Conservation (phyloP, 768 basidiomycete genomes). For the Cubamyces lactineus region DNA sequence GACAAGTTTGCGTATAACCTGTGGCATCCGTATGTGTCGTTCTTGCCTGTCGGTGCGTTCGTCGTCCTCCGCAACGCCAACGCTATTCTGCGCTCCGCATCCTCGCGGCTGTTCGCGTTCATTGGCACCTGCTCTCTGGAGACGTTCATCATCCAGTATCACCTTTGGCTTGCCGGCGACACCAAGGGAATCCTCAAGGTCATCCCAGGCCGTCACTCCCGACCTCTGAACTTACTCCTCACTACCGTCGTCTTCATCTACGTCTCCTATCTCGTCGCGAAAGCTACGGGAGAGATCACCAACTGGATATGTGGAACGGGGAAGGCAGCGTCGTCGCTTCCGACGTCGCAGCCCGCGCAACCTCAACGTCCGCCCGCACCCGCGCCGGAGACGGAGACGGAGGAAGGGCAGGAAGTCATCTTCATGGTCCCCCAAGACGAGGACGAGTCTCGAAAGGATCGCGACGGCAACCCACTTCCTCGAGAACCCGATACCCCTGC, state of each 20-base stretch:
- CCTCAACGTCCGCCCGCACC: slow-evolving; percentile 1
- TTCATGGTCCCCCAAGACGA: slow-evolving; percentile 29
- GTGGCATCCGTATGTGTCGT: slow-evolving; percentile 84
- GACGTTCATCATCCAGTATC: slow-evolving; percentile 90
- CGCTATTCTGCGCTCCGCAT: slow-evolving; percentile 66
- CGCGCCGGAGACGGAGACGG: slow-evolving; percentile 4
- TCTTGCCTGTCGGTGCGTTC: slow-evolving; percentile 80
- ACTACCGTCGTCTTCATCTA: slow-evolving; percentile 82
- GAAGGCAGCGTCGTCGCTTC: slow-evolving; percentile 28
- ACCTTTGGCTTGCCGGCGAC: slow-evolving; percentile 84
- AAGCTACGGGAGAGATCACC: slow-evolving; percentile 76
- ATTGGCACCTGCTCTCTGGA: slow-evolving; percentile 89
- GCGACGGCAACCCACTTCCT: slow-evolving; percentile 37
- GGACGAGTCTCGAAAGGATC: slow-evolving; percentile 27
- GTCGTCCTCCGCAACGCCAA: slow-evolving; percentile 77
- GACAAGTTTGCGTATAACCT: slow-evolving; percentile 85
- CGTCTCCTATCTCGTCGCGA: slow-evolving; percentile 74
- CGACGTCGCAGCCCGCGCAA: slow-evolving; percentile 20
- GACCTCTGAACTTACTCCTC: slow-evolving; percentile 77
- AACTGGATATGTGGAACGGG: slow-evolving; percentile 51
- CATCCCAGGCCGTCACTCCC: slow-evolving; percentile 72
- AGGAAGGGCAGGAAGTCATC: slow-evolving; percentile 30
- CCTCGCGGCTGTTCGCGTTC: slow-evolving; percentile 73
- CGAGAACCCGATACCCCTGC: slow-evolving; percentile 44
- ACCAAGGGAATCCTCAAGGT: slow-evolving; percentile 81